A percentile compares a stretch with the other conserved stretches of the same genome.
phyloP scores from a whole-genome alignment of 192 early-diverging fungal genomes.

The Coemansia sp. region DNA sequence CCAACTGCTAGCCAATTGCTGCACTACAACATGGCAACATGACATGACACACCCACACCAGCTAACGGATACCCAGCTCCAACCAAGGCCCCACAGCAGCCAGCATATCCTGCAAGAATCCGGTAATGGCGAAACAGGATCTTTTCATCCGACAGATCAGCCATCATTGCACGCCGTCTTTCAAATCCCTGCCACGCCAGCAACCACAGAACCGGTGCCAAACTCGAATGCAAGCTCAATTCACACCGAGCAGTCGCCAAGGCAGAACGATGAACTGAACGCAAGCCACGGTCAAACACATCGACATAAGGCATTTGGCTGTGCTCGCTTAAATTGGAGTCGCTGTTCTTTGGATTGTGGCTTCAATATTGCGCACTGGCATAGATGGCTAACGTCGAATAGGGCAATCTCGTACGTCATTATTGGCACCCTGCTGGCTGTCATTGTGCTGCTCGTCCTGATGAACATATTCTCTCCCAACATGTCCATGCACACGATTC shows the following conservation, averaged over 20 bases:
- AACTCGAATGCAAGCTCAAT: background rate
- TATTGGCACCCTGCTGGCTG: background rate
- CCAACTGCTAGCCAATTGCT: background rate
- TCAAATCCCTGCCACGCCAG: no score
- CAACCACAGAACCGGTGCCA: no score
- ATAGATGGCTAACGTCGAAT: constrained; percentile 4
- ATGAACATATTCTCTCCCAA: constrained; percentile 13
- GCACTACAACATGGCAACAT: background rate
- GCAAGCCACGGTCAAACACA: no score
- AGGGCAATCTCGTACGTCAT: constrained; percentile 8
- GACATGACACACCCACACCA: background rate
- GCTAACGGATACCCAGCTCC: background rate
- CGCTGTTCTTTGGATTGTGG: background rate
- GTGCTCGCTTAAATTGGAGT: background rate
- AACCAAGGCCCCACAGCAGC: background rate
- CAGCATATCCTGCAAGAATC: background rate
- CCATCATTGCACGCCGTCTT: no score
- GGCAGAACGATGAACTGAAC: no score
- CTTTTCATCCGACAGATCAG: no score
- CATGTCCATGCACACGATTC: constrained; percentile 11
- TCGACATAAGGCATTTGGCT: background rate
- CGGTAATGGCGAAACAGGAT: background rate
- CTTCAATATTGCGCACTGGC: background rate
- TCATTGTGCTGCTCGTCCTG: constrained; percentile 1
- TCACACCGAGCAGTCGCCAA: no score